A percentile compares a stretch with the other conserved stretches of the same genome.
Conservation (phyloP, 2,329 filamentous ascomycete species). For the Botryosphaeria dothidea region DNA sequence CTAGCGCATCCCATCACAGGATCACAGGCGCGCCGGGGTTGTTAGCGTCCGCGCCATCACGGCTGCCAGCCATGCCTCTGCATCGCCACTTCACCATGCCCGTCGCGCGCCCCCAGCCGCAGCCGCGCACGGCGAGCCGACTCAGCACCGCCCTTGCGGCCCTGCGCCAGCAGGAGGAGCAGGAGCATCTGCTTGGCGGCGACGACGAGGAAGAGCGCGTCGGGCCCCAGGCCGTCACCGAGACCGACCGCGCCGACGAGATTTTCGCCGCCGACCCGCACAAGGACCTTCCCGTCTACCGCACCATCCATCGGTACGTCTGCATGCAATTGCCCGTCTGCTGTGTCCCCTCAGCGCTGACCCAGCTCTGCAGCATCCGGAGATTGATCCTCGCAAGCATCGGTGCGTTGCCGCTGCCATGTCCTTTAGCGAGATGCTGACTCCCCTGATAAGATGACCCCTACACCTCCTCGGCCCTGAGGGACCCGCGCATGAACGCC, state of each 20-base stretch:
- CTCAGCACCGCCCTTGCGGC: conserved; percentile 40
- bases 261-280: conserved; percentile 56
- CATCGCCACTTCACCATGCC: conserved; percentile 14
- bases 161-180: conserved; percentile 48
- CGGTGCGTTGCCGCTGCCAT: conserved; percentile 29
- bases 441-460: conserved; percentile 54
- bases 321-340: background rate
- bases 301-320: conserved; percentile 67
- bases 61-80: conserved; percentile 4
- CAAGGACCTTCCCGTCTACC: conserved; percentile 69
- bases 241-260: conserved; percentile 37
- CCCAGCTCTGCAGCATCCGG: conserved; percentile 39
- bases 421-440: background rate
- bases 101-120: background rate
- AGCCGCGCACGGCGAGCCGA: conserved; percentile 30
- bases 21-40: background rate
- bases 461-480: conserved; percentile 73
- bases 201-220: conserved; percentile 41
- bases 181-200: conserved; percentile 48
- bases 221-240: conserved; percentile 47
- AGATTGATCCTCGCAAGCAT: conserved; percentile 50
- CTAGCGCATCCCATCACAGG: conserved; percentile 10
- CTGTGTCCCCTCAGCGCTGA: background rate
- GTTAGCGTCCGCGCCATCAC: background rate
- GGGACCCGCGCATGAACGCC: conserved; percentile 79